Conservation (phyloP, 2,329 filamentous ascomycete species). For the Epichloe sp. region DNA sequence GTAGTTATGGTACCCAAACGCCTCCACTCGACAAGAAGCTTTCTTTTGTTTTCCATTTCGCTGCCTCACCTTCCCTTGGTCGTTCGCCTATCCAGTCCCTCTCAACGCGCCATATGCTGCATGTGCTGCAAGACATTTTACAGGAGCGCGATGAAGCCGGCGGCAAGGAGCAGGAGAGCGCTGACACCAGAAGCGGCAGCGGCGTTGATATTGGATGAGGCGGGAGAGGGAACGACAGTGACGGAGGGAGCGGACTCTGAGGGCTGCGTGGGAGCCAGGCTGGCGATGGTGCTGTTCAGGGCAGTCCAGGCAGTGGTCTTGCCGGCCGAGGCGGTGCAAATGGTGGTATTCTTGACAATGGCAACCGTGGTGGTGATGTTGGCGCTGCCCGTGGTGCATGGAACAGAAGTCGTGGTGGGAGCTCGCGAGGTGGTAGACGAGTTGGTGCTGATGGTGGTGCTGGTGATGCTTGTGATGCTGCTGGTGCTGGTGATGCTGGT, state of each 20-base stretch:
- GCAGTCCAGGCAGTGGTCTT: conserved; percentile 18
- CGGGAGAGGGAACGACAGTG: conserved; percentile 8
- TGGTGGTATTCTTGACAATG: conserved; percentile 1
- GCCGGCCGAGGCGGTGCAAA: conserved; percentile 5
- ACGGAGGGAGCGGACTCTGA: conserved; percentile 7
- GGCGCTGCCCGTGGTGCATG: conserved; percentile 13
- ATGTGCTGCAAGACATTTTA: conserved; percentile 10
- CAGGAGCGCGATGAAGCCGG: conserved; percentile 23
- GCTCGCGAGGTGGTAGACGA: conserved; percentile 9
- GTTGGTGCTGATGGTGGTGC: conserved; percentile 12
- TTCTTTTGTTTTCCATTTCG: not conserved
- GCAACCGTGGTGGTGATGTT: conserved; percentile 10
- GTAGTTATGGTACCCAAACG: conserved; percentile 7
- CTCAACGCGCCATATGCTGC: not conserved
- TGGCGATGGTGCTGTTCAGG: conserved; percentile 20
- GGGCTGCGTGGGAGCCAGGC: conserved; percentile 15
- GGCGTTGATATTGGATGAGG: conserved; percentile 13
- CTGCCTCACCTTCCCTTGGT: too few relatives aligned
- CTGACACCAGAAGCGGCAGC: conserved; percentile 22
- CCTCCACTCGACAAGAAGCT: conserved; percentile 14
- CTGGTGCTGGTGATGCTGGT: conserved; percentile 9
- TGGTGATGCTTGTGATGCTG: conserved; percentile 14
- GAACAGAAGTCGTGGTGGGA: conserved; percentile 16
- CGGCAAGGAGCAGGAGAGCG: conserved; percentile 23
- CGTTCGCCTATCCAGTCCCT: too few relatives aligned